phyloP scores from a whole-genome alignment of 495 filamentous ascomycete genomes.

The Choiromyces venosus region DNA sequence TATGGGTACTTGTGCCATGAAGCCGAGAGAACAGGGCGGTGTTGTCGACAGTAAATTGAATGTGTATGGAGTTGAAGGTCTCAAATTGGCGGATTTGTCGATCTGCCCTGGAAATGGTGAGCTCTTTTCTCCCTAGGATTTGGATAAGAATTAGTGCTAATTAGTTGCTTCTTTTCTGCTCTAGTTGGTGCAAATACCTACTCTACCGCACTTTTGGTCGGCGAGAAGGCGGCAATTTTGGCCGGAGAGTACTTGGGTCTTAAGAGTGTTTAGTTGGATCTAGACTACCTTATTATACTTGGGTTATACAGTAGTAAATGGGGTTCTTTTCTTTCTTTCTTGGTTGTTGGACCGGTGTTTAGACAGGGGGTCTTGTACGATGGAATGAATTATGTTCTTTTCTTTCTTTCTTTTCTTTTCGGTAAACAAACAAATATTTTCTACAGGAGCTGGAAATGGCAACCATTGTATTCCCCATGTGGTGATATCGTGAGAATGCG shows the following conservation, averaged over 20 bases:
- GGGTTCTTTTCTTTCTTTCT: too few relatives aligned
- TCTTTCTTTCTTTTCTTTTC: not conserved
- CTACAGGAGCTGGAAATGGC: not conserved
- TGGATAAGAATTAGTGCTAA: not conserved
- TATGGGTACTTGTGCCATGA: slow-evolving; percentile 46
- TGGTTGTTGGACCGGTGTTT: not conserved
- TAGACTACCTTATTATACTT: too few relatives aligned
- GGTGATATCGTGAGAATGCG: not conserved
- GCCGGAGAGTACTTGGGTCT: slow-evolving; percentile 51
- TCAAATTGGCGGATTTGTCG: slow-evolving; percentile 49
- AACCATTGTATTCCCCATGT: not conserved
- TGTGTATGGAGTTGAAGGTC: slow-evolving; percentile 49
- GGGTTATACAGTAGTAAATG: not conserved
- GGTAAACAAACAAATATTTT: not conserved
- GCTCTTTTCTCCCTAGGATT: not conserved
- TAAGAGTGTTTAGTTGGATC: slow-evolving; percentile 7
- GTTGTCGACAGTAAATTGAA: slow-evolving; percentile 50
- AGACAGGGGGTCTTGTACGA: not conserved
- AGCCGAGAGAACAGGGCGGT: slow-evolving; percentile 45
- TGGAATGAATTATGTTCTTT: not conserved
- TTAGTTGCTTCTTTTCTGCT: not conserved
- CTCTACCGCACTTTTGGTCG: slow-evolving; percentile 56
- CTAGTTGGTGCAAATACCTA: slow-evolving; percentile 56
- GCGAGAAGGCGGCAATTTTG: slow-evolving; percentile 58
- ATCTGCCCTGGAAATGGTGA: slow-evolving; percentile 53